Evolutionary conservation across 148 eudicot species (phyloP), one percentile per base, ranked within the genome.

Genomic region (Amaranthus hypochondriacus): DNA sequence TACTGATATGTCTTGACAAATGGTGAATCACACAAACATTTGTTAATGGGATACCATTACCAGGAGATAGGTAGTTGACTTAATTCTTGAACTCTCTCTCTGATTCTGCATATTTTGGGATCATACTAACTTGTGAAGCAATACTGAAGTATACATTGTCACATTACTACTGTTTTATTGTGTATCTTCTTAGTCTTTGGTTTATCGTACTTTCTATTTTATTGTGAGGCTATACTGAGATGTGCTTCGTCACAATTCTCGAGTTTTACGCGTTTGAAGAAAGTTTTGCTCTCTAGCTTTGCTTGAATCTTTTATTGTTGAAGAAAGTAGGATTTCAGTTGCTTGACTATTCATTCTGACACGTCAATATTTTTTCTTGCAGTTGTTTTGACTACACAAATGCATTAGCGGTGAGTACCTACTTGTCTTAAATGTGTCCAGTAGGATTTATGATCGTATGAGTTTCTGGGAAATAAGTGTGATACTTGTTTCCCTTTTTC

Each of bases 311-410:
- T 47, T 48, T 10, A 7, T 28, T 62, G 49, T 44, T 50, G n/a
- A 48, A 10, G 48, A 67, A 58, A 50, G 9, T 7, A 57, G 15
- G 42, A 51, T 9, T 44, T 49, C 2, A 51, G 61, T 18, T 54
- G 52, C 48, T 49, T n/a, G 39, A 11, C 69, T 9, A 54, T 54
- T 78, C 46, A 56, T 63, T 70, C 75, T 75, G 54, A 75, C 43
- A 5, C 55, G n/a, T 10, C 3, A 48, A 12, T 58, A 48, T 43
- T 44, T 59, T 59, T 67, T 77, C n/a, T 28, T 87, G 87, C 97
- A 94, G 98, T 72, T 94, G 98, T 79, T 94, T 94, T 72, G 98
- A 94, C 87, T 94, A 94, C 96, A 94, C 98, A 51, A 94, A 94
- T 86, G 97, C 84, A 62, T 86, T 94, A 70, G 98, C 98, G 77